These are phyloP conservation scores for Penicillium sp. DNA, from an alignment of 2,329 filamentous ascomycete genomes.

Conservation along the genomic window DNA sequence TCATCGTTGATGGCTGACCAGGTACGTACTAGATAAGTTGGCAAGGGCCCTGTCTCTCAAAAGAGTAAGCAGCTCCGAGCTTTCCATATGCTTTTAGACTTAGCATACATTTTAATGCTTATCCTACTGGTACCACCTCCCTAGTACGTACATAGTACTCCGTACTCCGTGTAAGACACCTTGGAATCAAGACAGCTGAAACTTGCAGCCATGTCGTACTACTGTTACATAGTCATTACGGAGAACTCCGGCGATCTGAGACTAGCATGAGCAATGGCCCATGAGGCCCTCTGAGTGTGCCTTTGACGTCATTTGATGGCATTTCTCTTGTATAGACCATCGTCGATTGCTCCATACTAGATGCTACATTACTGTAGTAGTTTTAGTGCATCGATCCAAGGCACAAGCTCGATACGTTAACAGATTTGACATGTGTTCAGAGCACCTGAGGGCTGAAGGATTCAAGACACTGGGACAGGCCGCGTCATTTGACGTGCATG, in stretches of 20 bases:
- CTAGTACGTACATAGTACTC: neutral
- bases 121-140: neutral
- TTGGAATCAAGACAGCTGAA: neutral
- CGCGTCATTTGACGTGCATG: neutral
- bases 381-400: too few relatives aligned
- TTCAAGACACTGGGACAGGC: too few relatives aligned
- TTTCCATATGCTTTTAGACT: too few relatives aligned
- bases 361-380: too few relatives aligned
- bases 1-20: neutral
- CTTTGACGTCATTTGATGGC: neutral
- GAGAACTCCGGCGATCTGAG: neutral
- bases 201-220: neutral
- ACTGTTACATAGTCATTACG: neutral
- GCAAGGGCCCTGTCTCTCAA: neutral
- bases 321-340: neutral
- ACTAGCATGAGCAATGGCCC: neutral
- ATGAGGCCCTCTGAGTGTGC: neutral
- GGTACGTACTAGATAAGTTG: too few relatives aligned
- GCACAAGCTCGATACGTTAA: too few relatives aligned
- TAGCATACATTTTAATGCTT: neutral
- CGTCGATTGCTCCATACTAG: neutral
- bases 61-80: neutral
- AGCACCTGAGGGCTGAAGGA: too few relatives aligned
- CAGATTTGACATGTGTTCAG: too few relatives aligned
- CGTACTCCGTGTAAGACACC: too few relatives aligned